These are phyloP conservation scores for Leccinum disarticulatum DNA, from an alignment of 768 basidiomycete genomes.

Conservation along the genomic window DNA sequence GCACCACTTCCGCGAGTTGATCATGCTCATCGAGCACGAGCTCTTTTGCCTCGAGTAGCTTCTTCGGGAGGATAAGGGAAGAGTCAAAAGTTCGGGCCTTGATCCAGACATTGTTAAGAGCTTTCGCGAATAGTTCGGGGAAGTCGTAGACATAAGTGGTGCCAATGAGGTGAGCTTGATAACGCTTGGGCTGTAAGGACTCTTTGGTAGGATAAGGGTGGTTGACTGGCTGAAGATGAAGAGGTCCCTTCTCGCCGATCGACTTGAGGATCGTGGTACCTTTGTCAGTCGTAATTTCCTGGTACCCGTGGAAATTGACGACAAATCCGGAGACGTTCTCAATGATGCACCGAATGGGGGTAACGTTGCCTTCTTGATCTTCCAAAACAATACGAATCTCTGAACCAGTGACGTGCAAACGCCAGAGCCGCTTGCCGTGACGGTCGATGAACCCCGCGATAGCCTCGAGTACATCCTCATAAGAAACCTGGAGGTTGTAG, in stretches of 20 bases:
- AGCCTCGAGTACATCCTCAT: slow-evolving; percentile 95
- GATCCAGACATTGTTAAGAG: slow-evolving; percentile 90
- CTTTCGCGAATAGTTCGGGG: slow-evolving; percentile 98
- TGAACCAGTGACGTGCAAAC: slow-evolving; percentile 95
- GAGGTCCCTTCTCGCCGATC: slow-evolving; percentile 95
- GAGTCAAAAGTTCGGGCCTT: slow-evolving; percentile 65
- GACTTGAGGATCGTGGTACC: slow-evolving; percentile 96
- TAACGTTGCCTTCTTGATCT: slow-evolving; percentile 91
- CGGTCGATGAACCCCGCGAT: slow-evolving; percentile 99
- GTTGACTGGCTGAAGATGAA: slow-evolving; percentile 94
- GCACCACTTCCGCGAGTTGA: slow-evolving; percentile 84
- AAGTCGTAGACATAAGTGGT: slow-evolving; percentile 99
- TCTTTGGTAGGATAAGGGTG: slow-evolving; percentile 96
- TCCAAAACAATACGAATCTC: slow-evolving; percentile 96
- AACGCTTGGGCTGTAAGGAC: slow-evolving; percentile 96
- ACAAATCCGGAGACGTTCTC: slow-evolving; percentile 99
- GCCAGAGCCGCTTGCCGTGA: slow-evolving; percentile 97
- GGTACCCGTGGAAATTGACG: slow-evolving; percentile 97
- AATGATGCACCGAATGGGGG: slow-evolving; percentile 95
- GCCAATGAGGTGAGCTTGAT: slow-evolving; percentile 97
- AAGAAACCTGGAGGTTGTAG: slow-evolving; percentile 92
- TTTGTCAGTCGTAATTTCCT: slow-evolving; percentile 96
- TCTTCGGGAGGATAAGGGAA: slow-evolving; percentile 70
- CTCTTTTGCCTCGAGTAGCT: slow-evolving; percentile 80
- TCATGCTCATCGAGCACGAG: slow-evolving; percentile 94